Evolutionary conservation across 2,329 filamentous ascomycete species (phyloP).

Genomic region (Colletotrichum sp.): DNA sequence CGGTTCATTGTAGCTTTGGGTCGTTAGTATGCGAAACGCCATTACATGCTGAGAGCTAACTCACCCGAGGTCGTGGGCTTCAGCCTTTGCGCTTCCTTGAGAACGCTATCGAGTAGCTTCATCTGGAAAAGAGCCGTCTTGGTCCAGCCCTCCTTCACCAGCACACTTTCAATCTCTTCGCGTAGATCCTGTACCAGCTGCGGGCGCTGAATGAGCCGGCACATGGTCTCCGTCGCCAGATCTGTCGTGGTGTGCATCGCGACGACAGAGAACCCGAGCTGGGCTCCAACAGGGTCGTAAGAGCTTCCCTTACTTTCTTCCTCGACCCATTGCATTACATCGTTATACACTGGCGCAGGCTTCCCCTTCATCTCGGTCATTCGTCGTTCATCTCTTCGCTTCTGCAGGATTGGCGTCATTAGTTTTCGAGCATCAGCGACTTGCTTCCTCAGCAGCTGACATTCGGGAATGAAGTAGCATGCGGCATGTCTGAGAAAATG

Average conservation of each 20-base stretch:
- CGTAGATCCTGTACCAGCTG: neutral
- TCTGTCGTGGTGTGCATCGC: neutral
- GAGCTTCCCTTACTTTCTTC: neutral
- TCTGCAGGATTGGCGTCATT: neutral
- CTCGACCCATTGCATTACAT: neutral
- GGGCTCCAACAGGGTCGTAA: neutral
- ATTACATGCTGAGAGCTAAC: neutral
- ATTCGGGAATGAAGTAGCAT: neutral
- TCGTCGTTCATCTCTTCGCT: neutral
- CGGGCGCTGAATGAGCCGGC: neutral
- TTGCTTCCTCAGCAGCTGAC: neutral
- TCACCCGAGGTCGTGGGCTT: neutral
- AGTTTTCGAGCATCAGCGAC: neutral
- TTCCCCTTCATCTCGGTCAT: neutral
- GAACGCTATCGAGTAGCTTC: neutral
- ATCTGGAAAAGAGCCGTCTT: neutral
- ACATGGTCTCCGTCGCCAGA: neutral
- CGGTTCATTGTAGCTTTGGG: neutral
- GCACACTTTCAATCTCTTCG: neutral
- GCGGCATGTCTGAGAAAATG: neutral
- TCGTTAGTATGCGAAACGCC: accelerated
- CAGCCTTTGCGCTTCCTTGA: neutral
- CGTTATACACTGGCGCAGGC: neutral
- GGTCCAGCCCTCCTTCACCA: neutral
- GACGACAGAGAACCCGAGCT: neutral